Percentiles rank a stretch among this genome's conserved stretches.
phyloP scores from a whole-genome alignment of 2,329 filamentous ascomycete genomes.

The Diaporthe sp. region DNA sequence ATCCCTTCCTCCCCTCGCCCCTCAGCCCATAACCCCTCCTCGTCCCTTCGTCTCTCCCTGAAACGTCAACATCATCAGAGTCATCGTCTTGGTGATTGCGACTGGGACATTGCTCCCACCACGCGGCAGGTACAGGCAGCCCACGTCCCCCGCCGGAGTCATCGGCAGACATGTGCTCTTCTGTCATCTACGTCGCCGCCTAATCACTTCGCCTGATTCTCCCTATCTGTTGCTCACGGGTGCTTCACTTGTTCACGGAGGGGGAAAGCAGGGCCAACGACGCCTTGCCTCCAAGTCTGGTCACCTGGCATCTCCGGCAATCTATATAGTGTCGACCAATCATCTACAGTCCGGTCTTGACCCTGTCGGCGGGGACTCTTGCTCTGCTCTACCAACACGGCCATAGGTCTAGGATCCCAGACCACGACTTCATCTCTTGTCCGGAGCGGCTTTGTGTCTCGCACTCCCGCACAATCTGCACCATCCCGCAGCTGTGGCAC shows the following conservation, averaged over 20 bases:
- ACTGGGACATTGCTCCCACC: not conserved
- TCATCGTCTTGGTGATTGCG: constrained; percentile 24
- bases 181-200: constrained; percentile 19
- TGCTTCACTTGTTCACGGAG: not conserved
- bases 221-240: not conserved
- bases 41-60: constrained; percentile 8
- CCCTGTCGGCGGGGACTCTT: not conserved
- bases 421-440: constrained; percentile 14
- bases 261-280: constrained; percentile 2
- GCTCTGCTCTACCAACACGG: constrained; percentile 10
- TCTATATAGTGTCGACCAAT: constrained; percentile 27
- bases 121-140: not conserved
- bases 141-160: constrained; percentile 3
- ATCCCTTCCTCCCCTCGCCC: not conserved
- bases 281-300: not conserved
- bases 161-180: constrained; percentile 20
- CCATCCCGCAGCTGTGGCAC: constrained; percentile 23
- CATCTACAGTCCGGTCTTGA: not conserved
- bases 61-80: constrained; percentile 4
- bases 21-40: not conserved
- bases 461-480: constrained; percentile 28
- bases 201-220: not conserved
- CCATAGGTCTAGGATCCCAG: not conserved
- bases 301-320: constrained; percentile 9
- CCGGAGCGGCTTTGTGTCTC: constrained; percentile 3